Base-by-base conservation (phyloP, 1,139 yeast genomes). In the Ogataea hybrid region DNA sequence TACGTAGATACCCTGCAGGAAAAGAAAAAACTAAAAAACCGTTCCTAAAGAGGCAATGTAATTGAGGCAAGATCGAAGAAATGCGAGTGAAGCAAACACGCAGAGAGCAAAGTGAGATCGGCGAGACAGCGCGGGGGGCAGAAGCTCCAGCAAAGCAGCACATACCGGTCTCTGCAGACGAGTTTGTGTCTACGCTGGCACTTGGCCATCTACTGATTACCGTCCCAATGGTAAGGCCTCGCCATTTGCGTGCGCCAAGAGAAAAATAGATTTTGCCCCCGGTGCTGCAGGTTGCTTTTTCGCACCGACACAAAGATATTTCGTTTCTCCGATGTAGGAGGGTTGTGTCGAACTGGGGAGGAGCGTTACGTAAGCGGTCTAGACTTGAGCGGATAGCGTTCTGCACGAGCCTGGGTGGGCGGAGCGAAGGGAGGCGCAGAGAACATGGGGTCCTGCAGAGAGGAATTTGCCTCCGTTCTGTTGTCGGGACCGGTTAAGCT, bases 281-380 rank as follows among this genome's bases (percentile, higher is more conserved):
- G 7, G 27, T 11, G 27, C 27, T 25, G 27, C 27, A 25, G 14
- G 11, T 25, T 25, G 27, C 27, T 25, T 25, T 25, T 25, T 23
- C 6, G 2, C 21, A 12, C 27, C 27, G 14, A 12, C n/a, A 23
- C 16, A 25, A 25, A 25, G n/a, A 11, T 25, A 12, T 12, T 25
- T 11, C 27, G 27, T 25, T 11, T 12, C 7, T 25, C 27, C 12
- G 7, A 20, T 25, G n/a, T 25, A 12, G n/a, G n/a, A 7, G 28
- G 14, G 14, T 6, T 10, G 11, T 9, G 16, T 12, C 14, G 16
- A 28, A 18, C 15, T 9, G 30, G 30, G 7, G 30, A 8, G 23
- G 14, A 5, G 17, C 29, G 34, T 37, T 37, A 37, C 40, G 30
- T 37, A 30, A 37, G 40, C 40, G 40, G 35, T 31, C 40, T 37